These are phyloP conservation scores for Lyophyllum decastes DNA, from an alignment of 768 basidiomycete species.

Conservation along the genomic window DNA sequence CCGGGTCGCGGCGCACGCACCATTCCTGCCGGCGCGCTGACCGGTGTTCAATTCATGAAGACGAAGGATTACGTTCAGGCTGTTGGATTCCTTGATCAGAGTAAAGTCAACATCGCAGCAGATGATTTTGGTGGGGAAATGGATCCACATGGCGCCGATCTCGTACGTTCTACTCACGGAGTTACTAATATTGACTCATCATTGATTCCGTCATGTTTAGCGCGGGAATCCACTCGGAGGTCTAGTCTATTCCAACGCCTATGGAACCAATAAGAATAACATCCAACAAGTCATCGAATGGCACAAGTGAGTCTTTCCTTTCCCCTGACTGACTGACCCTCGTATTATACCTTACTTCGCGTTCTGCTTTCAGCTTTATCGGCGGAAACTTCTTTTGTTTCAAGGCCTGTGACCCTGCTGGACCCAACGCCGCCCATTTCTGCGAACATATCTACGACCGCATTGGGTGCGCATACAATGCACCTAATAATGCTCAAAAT, in stretches of 20 bases:
- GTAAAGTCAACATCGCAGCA: constrained; percentile 43
- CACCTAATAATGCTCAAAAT: constrained; percentile 51
- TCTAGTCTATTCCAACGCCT: constrained; percentile 20
- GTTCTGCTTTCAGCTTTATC: constrained; percentile 49
- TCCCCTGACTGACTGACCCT: background rate
- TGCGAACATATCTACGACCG: constrained; percentile 69
- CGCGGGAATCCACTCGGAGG: constrained; percentile 67
- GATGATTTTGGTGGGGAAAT: constrained; percentile 70
- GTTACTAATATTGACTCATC: background rate
- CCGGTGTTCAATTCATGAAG: constrained; percentile 58
- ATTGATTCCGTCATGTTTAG: constrained; percentile 27
- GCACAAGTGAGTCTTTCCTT: constrained; percentile 42
- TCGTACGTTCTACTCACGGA: constrained; percentile 11
- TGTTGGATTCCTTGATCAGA: constrained; percentile 61
- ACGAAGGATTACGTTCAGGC: constrained; percentile 59
- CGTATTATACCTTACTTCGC: background rate
- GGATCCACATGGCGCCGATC: constrained; percentile 64
- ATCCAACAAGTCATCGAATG: constrained; percentile 57
- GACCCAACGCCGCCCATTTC: constrained; percentile 38
- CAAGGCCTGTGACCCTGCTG: constrained; percentile 58
- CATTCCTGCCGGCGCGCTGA: constrained; percentile 70
- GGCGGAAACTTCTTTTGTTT: constrained; percentile 54
- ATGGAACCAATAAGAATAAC: constrained; percentile 28
- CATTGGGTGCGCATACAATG: constrained; percentile 63
- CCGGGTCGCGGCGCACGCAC: constrained; percentile 68